Evolutionary conservation across 331 rosid genomes (phyloP).

Genomic region (Acacia pycnantha): DNA sequence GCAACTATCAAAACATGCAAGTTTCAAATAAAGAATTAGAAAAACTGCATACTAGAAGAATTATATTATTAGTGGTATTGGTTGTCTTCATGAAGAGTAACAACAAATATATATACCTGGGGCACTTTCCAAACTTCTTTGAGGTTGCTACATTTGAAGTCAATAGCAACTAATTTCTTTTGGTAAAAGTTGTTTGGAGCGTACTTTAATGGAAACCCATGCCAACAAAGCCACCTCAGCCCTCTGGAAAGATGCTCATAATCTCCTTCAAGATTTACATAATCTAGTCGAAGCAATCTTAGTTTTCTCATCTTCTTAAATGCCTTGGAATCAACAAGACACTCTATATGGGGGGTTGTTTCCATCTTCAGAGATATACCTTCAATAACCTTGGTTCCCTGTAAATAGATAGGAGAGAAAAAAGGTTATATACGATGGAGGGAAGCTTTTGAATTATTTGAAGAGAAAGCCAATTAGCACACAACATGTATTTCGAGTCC

Average conservation of each 20-base stretch:
- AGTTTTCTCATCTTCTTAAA: background rate
- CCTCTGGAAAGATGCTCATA: background rate
- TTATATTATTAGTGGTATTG: no score
- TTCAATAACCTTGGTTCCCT: background rate
- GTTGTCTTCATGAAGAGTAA: no score
- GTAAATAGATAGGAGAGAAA: background rate
- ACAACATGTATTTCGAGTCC: no score
- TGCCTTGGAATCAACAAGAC: background rate
- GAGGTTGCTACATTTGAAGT: background rate
- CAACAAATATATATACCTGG: background rate
- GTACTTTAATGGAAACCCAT: background rate
- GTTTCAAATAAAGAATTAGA: background rate
- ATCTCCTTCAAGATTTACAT: background rate
- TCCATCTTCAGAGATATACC: background rate
- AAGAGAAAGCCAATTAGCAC: background rate
- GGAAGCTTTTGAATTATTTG: background rate
- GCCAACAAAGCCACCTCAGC: background rate
- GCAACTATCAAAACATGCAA: background rate
- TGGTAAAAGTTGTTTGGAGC: background rate
- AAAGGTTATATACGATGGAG: background rate
- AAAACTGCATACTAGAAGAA: no score
- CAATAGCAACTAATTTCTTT: background rate
- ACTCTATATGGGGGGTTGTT: background rate
- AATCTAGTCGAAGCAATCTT: background rate
- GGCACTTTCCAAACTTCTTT: background rate